phyloP scores from a whole-genome alignment of 176 grass and related monocot species.

The Cenchrus purpureus region DNA sequence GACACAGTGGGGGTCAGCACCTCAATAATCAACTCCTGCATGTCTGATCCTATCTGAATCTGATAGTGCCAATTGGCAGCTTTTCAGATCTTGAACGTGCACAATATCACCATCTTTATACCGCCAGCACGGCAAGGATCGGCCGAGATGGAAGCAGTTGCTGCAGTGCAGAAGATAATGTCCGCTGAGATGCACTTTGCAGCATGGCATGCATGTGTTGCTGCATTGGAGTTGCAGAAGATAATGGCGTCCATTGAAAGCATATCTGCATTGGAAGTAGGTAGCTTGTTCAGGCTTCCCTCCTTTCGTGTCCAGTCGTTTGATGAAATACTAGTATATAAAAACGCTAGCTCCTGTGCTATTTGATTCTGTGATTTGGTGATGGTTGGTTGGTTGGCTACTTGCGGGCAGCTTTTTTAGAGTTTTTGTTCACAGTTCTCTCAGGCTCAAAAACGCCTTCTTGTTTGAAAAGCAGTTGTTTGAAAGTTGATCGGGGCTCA shows the following conservation, averaged over 20 bases:
- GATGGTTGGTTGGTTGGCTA: neutral
- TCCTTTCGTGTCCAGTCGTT: neutral
- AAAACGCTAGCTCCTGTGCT: neutral
- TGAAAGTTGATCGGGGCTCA: no score
- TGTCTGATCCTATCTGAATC: neutral
- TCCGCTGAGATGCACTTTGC: neutral
- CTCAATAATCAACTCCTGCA: neutral
- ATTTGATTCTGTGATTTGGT: neutral
- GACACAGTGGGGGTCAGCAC: constrained; percentile 7
- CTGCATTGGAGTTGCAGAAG: neutral
- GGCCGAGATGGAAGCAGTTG: neutral
- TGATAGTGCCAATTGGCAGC: neutral
- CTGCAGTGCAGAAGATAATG: neutral
- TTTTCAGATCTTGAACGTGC: neutral
- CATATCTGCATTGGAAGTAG: neutral
- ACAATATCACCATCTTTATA: neutral
- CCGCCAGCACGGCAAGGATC: neutral
- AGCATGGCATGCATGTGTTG: neutral
- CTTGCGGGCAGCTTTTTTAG: neutral
- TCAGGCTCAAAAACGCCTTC: neutral
- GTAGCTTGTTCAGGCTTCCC: neutral
- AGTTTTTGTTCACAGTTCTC: neutral
- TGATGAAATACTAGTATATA: neutral
- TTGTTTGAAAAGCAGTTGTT: neutral
- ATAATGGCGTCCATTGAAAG: neutral